Evolutionary conservation across 108 stramenopile genomes (phyloP).

Genomic region (Skeletonema marinoi): DNA sequence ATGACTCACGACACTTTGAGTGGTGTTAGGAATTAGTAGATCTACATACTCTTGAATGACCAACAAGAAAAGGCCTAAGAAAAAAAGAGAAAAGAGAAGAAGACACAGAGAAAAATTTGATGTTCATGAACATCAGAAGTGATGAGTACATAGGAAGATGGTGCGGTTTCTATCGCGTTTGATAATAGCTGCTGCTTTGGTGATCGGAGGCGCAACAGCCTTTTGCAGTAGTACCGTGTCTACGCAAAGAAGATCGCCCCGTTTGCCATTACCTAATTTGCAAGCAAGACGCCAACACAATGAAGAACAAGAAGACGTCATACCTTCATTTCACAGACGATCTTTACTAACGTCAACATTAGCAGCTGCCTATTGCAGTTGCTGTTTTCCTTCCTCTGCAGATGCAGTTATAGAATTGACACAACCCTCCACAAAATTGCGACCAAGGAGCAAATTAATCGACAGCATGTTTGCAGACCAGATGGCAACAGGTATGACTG

Average conservation of each 20-base stretch:
- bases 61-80: too few species aligned
- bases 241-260: not conserved
- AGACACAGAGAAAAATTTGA: too few species aligned
- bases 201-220: not conserved
- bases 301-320: not conserved
- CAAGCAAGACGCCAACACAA: not conserved
- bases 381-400: conserved; percentile 4
- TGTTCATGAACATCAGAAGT: too few species aligned
- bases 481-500: conserved; percentile 49
- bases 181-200: not conserved
- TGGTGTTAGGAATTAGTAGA: too few species aligned
- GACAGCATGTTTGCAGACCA: conserved; percentile 43
- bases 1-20: too few species aligned
- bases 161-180: not conserved
- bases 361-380: not conserved
- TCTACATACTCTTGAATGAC: too few species aligned
- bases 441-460: conserved; percentile 17
- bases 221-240: not conserved
- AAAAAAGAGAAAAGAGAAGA: too few species aligned
- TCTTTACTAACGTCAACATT: conserved; percentile 1
- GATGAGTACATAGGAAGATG: not conserved
- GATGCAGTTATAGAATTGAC: conserved; percentile 32
- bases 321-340: not conserved
- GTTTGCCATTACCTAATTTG: not conserved
- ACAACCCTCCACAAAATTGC: conserved; percentile 21